Evolutionary conservation across 1,284 basidiomycete species (phyloP).

Genomic region (Hortiboletus rubellus): DNA sequence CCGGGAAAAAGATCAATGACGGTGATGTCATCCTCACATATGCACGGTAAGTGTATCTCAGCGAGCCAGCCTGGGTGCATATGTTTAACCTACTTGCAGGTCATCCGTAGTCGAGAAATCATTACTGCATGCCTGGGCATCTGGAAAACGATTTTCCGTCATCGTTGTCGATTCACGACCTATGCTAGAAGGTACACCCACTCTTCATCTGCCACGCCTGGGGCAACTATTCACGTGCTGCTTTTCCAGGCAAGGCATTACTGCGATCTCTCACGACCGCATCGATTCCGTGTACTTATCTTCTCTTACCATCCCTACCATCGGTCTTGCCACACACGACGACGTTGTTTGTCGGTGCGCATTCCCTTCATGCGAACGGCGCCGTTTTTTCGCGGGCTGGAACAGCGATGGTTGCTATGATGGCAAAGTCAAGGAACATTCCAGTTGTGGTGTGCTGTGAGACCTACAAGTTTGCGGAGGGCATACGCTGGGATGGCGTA

Average conservation of each 20-base stretch:
- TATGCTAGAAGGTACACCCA: slow-evolving; percentile 76
- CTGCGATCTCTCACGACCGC: slow-evolving; percentile 71
- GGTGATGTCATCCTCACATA: slow-evolving; percentile 94
- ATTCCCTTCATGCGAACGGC: slow-evolving; percentile 93
- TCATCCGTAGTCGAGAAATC: slow-evolving; percentile 95
- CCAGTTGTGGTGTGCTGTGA: slow-evolving; percentile 98
- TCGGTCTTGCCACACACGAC: slow-evolving; percentile 80
- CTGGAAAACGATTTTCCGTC: slow-evolving; percentile 81
- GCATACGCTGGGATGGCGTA: slow-evolving; percentile 91
- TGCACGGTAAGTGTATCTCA: slow-evolving; percentile 61
- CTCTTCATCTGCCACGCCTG: not conserved
- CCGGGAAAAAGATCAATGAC: slow-evolving; percentile 90
- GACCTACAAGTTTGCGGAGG: slow-evolving; percentile 98
- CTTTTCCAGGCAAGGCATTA: slow-evolving; percentile 69
- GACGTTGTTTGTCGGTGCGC: slow-evolving; percentile 89
- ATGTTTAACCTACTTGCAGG: slow-evolving; percentile 43
- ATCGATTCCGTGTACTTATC: slow-evolving; percentile 88
- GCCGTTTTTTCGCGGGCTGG: slow-evolving; percentile 93
- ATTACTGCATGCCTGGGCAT: slow-evolving; percentile 75
- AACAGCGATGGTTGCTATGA: slow-evolving; percentile 95
- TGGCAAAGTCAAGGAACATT: slow-evolving; percentile 86
- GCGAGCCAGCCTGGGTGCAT: not conserved
- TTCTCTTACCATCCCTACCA: slow-evolving; percentile 85
- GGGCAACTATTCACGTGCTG: slow-evolving; percentile 6
- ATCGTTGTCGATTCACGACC: slow-evolving; percentile 95